Evolutionary conservation across 805 yeast species (phyloP).

Genomic region (Teunomyces lycoperdinae): DNA sequence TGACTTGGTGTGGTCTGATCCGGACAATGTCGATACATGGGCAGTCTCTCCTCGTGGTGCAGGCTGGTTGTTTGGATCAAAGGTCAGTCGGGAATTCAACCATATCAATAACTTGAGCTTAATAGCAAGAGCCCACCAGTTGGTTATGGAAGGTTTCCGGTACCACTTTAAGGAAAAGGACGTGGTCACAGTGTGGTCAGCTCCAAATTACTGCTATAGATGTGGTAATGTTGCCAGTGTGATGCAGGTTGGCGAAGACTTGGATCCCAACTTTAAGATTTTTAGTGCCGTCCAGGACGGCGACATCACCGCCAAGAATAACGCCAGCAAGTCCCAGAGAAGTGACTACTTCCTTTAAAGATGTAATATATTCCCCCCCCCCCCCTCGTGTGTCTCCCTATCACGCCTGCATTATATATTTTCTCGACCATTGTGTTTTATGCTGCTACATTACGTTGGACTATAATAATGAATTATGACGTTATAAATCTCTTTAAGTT

Average conservation of each 20-base stretch:
- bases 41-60: constrained; percentile 98
- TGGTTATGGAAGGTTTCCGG: constrained; percentile 97
- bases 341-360: constrained; percentile 40
- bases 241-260: constrained; percentile 87
- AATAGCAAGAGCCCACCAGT: constrained; percentile 95
- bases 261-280: constrained; percentile 86
- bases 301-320: constrained; percentile 39
- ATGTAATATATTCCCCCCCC: not conserved
- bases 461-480: constrained; percentile 15
- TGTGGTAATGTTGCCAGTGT: constrained; percentile 99
- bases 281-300: constrained; percentile 96
- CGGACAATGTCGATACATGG: constrained; percentile 97
- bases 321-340: constrained; percentile 40
- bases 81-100: constrained; percentile 93
- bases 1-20: constrained; percentile 97
- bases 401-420: constrained; percentile 1
- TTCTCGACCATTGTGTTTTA: not conserved
- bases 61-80: constrained; percentile 95
- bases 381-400: not conserved
- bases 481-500: constrained; percentile 4
- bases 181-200: constrained; percentile 97
- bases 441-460: constrained; percentile 4
- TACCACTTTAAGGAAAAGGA: constrained; percentile 95
- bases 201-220: constrained; percentile 95
- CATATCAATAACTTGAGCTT: constrained; percentile 86